Evolutionary conservation across 768 basidiomycete species (phyloP), one percentile per base, ranked within the genome.

Genomic region (Podaxis mareebaensis): DNA sequence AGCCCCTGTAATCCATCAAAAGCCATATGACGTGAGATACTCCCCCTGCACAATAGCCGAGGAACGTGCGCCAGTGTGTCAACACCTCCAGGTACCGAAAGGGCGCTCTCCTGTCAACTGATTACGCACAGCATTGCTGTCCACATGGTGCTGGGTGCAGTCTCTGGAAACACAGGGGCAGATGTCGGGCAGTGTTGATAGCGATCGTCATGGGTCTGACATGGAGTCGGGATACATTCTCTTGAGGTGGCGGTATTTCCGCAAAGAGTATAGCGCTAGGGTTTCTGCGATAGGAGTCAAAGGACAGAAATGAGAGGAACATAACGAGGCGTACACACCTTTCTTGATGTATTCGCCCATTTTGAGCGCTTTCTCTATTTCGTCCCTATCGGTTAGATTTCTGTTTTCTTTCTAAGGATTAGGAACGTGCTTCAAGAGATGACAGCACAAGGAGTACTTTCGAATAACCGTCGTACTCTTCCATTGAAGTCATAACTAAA

Each of bases 291-390:
- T 30, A 52, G 60, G 26, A 38, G 44, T 54, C 11, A 30, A 20
- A 53, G 26, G 20, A 8, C 33, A 8, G 33, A 4, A 17, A 24
- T 6, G 46, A 49, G 7, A 36, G 38, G 13, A 22, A 4, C 26
- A 42, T 22, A 61, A 24, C 6, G 38, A 49, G 46, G n/a, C 22
- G 48, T 36, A 70, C 83, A 65, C 68, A 90, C 93, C 93, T 69
- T 91, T 90, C 77, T 88, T 92, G 74, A 95, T 93, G 67, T 92
- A 93, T 72, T 93, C 92, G 12, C 87, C 90, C 33, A 93, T 75
- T 63, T 81, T 83, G 62, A 93, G 75, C 0, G 92, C 91, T 62
- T 81, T 85, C 75, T 93, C 90, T 58, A 93, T 91, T 65, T 93
- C 90, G 20, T 84, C 80, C 64, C 79, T 79, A 67, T 91, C 84